Evolutionary conservation across 148 eudicot species (phyloP), one percentile per base, ranked within the genome.

Genomic region (Vaccinium darrowii): DNA sequence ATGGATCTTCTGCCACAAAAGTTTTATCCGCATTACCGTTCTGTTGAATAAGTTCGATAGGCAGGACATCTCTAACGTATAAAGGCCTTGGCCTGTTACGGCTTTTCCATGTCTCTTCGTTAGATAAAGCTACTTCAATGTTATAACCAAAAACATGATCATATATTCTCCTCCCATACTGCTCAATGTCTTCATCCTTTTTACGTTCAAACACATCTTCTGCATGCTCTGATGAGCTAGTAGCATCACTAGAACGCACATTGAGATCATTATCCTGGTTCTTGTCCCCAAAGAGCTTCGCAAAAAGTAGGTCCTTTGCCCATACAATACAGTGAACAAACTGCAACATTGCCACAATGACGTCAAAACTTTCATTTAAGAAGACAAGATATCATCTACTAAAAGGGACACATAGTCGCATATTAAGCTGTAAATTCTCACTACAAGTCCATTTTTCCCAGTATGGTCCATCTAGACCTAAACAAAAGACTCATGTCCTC

Each of bases 301-400:
- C 91, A 84, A 97, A 97, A 74, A 97, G 99, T 86, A 97, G 91
- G 47, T 97, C 99, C 89, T 97, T 97, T 65, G 98, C 98, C 99
- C 99, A 95, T 69, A 97, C 99, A 86, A 97, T 93, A 87, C 99
- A 97, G 92, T 97, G 99, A 88, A 97, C 96, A 93, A 95, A 96
- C 99, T 96, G 95, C 92, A 90, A 85, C 23, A 84, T 60, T 18
- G 27, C 82, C 83, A 81, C 23, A 51, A 76, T 3, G 25, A 51
- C 69, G 71, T 47, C 84, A 86, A 78, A 74, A 56, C 39, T 67
- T 15, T n/a, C 75, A 83, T 67, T 76, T 36, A 82, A 65, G 36
- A 23, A 30, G 50, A 19, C 47, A 65, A 43, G 10, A 67, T 43
- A 27, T 15, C 9, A 83, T 74, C 73, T n/a, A 43, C 4, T 36